Conservation (phyloP, 495 filamentous ascomycete genomes). For the Ramalina intermedia region DNA sequence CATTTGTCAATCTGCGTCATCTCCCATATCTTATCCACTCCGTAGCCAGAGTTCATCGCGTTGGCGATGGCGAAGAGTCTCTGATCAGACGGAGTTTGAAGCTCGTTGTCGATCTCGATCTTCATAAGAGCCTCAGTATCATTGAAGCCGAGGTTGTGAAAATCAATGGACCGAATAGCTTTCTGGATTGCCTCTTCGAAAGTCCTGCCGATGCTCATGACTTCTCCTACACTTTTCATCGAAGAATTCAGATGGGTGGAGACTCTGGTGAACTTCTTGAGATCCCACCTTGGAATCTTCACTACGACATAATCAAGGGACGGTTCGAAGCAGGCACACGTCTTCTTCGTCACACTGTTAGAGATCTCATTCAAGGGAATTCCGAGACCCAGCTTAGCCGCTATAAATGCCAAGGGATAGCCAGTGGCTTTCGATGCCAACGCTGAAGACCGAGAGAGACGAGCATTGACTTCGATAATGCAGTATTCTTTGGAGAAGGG, state of each 20-base stretch:
- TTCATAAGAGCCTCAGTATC: conserved; percentile 87
- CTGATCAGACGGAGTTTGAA: conserved; percentile 95
- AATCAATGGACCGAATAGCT: conserved; percentile 88
- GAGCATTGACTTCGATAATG: conserved; percentile 98
- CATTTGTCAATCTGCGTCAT: conserved; percentile 79
- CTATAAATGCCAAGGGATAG: conserved; percentile 91
- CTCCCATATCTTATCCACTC: conserved; percentile 91
- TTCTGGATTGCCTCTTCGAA: conserved; percentile 99
- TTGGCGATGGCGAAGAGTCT: conserved; percentile 96
- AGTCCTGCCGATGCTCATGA: conserved; percentile 93
- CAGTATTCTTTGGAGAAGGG: conserved; percentile 95
- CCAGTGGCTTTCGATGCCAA: conserved; percentile 96
- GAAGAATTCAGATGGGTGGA: conserved; percentile 90
- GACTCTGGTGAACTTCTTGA: conserved; percentile 96
- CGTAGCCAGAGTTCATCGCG: conserved; percentile 87
- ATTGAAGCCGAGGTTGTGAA: conserved; percentile 89
- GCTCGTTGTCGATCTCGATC: conserved; percentile 85
- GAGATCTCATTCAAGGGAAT: conserved; percentile 94
- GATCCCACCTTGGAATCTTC: conserved; percentile 96
- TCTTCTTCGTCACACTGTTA: conserved; percentile 91
- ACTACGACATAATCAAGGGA: conserved; percentile 97
- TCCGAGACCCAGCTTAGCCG: conserved; percentile 84
- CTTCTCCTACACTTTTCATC: conserved; percentile 99
- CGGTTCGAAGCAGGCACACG: conserved; percentile 97
- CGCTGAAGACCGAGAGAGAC: conserved; percentile 90